Conservation (phyloP, 305 asterid species). For the Fraxinus velutina region DNA sequence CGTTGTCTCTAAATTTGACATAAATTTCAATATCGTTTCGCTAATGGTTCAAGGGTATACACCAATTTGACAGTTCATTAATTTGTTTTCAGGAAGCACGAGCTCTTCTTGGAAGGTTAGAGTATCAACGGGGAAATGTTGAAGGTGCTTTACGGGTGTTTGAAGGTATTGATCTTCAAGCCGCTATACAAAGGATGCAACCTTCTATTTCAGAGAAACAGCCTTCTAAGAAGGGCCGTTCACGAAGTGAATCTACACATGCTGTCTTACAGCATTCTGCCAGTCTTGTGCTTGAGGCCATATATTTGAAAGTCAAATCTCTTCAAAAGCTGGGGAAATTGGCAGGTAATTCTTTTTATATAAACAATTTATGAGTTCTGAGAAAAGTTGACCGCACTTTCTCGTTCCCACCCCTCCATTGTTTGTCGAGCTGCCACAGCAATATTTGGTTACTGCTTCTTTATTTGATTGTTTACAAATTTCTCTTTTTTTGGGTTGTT, state of each 20-base stretch:
- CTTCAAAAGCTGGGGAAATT: slow-evolving; percentile 89
- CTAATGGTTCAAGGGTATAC: slow-evolving; percentile 32
- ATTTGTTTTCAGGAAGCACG: slow-evolving; percentile 83
- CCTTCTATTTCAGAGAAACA: slow-evolving; percentile 56
- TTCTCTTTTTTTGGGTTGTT: slow-evolving; percentile 36
- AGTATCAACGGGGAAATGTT: slow-evolving; percentile 93
- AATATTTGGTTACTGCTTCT: slow-evolving; percentile 20
- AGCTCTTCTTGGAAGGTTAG: slow-evolving; percentile 96
- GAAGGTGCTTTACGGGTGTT: slow-evolving; percentile 95
- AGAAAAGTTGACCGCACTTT: background rate
- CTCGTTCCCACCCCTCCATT: background rate
- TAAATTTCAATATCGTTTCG: slow-evolving; percentile 25
- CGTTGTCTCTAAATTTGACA: slow-evolving; percentile 16
- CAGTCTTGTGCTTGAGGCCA: slow-evolving; percentile 87
- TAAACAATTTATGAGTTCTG: slow-evolving; percentile 16
- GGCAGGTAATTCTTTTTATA: slow-evolving; percentile 43
- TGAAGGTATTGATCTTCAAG: slow-evolving; percentile 93
- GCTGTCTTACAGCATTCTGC: slow-evolving; percentile 79
- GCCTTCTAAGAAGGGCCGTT: slow-evolving; percentile 64
- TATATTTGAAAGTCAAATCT: slow-evolving; percentile 87
- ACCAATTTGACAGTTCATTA: slow-evolving; percentile 30
- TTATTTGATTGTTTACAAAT: slow-evolving; percentile 32
- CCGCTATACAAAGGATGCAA: slow-evolving; percentile 85
- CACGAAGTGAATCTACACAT: slow-evolving; percentile 56
- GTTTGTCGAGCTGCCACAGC: background rate